Percentiles rank a stretch among this genome's conserved stretches.
phyloP scores from a whole-genome alignment of 108 stramenopile genomes.

The Pseudonitzschia pungens region DNA sequence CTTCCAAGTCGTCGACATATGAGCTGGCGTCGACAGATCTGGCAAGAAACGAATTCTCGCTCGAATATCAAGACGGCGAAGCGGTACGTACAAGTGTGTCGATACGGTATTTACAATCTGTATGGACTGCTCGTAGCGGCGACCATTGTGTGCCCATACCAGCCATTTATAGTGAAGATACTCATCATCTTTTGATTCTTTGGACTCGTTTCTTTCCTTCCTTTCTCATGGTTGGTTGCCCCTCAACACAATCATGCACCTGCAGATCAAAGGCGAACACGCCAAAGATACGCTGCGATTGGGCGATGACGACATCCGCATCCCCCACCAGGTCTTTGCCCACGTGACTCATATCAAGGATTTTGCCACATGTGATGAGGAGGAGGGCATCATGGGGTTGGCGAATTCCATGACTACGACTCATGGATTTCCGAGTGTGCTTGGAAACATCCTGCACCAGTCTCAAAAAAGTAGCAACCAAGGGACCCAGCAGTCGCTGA shows the following conservation, averaged over 20 bases:
- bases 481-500: neutral
- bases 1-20: constrained; percentile 47
- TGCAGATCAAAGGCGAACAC: constrained; percentile 57
- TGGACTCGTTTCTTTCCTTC: neutral
- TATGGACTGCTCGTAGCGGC: too few relatives aligned
- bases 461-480: neutral
- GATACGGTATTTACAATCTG: too few relatives aligned
- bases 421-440: constrained; percentile 34
- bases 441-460: constrained; percentile 26
- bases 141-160: too few relatives aligned
- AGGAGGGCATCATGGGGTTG: constrained; percentile 54
- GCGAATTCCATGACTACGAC: constrained; percentile 35
- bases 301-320: constrained; percentile 15
- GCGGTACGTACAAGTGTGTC: constrained; percentile 13
- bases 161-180: too few relatives aligned
- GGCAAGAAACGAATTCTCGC: constrained; percentile 61
- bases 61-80: constrained; percentile 67
- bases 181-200: too few relatives aligned
- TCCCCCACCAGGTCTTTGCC: constrained; percentile 51
- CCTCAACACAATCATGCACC: neutral
- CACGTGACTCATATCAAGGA: constrained; percentile 40
- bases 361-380: constrained; percentile 39
- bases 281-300: constrained; percentile 43
- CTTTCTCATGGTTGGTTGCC: too few relatives aligned
- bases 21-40: constrained; percentile 20